These are phyloP conservation scores for Neurospora sublineolata DNA, from an alignment of 495 filamentous ascomycete genomes.

Conservation along the genomic window DNA sequence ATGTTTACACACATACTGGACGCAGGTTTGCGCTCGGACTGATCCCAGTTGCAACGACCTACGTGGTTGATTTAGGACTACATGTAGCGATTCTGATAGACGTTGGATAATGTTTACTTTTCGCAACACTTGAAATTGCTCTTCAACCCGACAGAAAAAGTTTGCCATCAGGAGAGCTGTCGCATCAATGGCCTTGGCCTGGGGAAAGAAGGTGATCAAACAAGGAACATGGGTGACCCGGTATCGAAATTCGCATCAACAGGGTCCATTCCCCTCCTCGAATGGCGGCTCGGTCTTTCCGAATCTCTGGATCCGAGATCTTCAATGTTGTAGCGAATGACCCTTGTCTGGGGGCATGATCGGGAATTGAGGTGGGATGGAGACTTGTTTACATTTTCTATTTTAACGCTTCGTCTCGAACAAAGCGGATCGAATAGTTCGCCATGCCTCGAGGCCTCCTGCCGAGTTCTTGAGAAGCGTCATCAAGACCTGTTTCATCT, in stretches of 20 bases:
- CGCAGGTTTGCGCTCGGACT: neutral
- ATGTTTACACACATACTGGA: neutral
- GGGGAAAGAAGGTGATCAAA: neutral
- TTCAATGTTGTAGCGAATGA: neutral
- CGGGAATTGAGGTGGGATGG: neutral
- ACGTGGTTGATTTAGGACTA: neutral
- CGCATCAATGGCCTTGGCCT: neutral
- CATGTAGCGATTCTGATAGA: neutral
- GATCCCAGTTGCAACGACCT: no score
- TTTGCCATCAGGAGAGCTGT: neutral
- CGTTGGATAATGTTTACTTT: neutral
- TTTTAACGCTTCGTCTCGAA: neutral
- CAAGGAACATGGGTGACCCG: neutral
- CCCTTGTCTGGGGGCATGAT: neutral
- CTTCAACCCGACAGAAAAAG: neutral
- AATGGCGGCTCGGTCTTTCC: neutral
- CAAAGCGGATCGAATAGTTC: neutral
- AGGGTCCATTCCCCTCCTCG: neutral
- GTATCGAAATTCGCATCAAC: neutral
- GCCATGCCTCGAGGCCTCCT: neutral
- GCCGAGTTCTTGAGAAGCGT: neutral
- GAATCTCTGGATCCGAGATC: neutral
- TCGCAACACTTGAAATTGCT: neutral
- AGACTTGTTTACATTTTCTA: neutral
- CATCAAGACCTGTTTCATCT: neutral